Evolutionary conservation across 1,284 basidiomycete genomes (phyloP).

Genomic region (Ceratobasidium papillatum): DNA sequence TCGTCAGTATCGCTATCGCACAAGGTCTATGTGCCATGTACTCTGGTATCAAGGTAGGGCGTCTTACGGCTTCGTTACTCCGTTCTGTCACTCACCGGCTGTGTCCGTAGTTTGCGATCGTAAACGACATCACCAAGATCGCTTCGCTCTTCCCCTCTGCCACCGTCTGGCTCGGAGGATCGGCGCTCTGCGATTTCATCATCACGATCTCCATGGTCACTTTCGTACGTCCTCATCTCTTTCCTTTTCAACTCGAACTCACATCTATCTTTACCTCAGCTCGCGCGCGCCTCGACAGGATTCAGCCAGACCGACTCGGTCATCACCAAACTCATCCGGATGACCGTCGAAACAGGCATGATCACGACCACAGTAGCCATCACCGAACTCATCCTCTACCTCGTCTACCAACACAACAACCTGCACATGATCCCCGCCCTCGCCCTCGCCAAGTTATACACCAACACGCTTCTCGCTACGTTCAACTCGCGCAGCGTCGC

Average conservation of each 20-base stretch:
- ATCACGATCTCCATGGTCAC: conserved; percentile 45
- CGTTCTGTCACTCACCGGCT: background rate
- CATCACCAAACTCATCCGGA: conserved; percentile 44
- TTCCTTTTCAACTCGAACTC: background rate
- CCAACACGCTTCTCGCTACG: conserved; percentile 52
- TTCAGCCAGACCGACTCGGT: conserved; percentile 43
- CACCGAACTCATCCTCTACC: conserved; percentile 50
- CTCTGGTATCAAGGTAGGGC: conserved; percentile 40
- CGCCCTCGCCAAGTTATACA: conserved; percentile 52
- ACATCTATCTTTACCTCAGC: conserved; percentile 13
- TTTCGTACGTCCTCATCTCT: conserved; percentile 20
- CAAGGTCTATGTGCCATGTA: conserved; percentile 43
- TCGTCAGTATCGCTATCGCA: conserved; percentile 37
- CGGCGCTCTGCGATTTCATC: conserved; percentile 44
- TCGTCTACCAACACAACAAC: conserved; percentile 49
- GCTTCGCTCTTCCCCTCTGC: conserved; percentile 40
- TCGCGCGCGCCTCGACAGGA: conserved; percentile 39
- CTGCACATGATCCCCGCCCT: conserved; percentile 50
- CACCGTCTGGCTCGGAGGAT: conserved; percentile 45
- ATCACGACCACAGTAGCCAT: conserved; percentile 50
- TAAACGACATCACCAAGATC: conserved; percentile 44
- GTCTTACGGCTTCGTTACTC: background rate
- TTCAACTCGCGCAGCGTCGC: conserved; percentile 46
- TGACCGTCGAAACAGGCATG: conserved; percentile 52
- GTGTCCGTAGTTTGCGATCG: conserved; percentile 39